These are phyloP conservation scores for Kluyveromyces marxianus DNA, from an alignment of 1,139 yeast genomes.

Conservation along the genomic window DNA sequence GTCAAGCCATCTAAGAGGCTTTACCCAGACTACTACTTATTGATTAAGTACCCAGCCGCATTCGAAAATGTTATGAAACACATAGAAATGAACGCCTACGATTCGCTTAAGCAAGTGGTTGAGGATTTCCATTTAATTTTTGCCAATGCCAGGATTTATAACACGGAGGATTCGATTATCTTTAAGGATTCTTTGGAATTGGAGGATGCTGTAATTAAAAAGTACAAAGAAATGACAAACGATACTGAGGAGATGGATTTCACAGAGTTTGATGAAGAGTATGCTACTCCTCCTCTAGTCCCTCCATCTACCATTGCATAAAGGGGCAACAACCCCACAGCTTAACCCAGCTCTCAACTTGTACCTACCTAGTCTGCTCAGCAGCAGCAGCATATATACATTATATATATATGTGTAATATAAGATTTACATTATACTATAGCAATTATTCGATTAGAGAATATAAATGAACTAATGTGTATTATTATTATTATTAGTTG, in stretches of 20 bases:
- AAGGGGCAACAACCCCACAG: too few relatives aligned
- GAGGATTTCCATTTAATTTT: slow-evolving; percentile 74
- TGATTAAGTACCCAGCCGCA: slow-evolving; percentile 78
- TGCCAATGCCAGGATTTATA: slow-evolving; percentile 80
- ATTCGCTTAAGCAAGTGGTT: slow-evolving; percentile 51
- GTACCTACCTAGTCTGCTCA: too few relatives aligned
- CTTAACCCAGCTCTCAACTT: too few relatives aligned
- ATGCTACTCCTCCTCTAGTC: slow-evolving; percentile 33
- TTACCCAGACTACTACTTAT: slow-evolving; percentile 81
- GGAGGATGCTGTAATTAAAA: slow-evolving; percentile 41
- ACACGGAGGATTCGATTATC: slow-evolving; percentile 81
- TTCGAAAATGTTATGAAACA: slow-evolving; percentile 60
- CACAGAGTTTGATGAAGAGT: slow-evolving; percentile 41
- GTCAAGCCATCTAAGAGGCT: slow-evolving; percentile 61
- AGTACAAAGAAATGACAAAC: slow-evolving; percentile 29
- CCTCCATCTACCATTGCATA: slow-evolving; percentile 4
- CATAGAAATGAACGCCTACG: slow-evolving; percentile 46
- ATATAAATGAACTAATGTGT: too few relatives aligned
- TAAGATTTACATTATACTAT: too few relatives aligned
- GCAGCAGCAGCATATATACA: too few relatives aligned
- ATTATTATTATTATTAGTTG: too few relatives aligned
- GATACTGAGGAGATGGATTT: slow-evolving; percentile 38
- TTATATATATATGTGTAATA: too few relatives aligned
- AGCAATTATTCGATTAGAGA: too few relatives aligned
- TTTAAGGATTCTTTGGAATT: slow-evolving; percentile 67